Evolutionary conservation across 1,139 yeast genomes (phyloP).

Genomic region (Candida gigantensis): DNA sequence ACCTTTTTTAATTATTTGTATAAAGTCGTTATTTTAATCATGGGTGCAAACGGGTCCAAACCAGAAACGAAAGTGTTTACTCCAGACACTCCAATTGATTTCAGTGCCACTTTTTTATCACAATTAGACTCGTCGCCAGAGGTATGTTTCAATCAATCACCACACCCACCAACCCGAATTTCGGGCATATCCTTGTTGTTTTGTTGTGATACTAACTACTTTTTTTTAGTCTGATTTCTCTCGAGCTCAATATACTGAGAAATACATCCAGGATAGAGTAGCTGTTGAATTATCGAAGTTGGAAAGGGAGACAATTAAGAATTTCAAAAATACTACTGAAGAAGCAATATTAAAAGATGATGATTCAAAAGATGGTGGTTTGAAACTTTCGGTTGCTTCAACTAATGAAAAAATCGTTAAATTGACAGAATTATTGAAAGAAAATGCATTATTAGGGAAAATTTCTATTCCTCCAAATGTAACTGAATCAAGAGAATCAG

Average conservation of each 20-base stretch:
- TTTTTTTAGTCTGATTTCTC: constrained; percentile 63
- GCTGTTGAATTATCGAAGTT: constrained; percentile 62
- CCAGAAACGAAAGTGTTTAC: constrained; percentile 67
- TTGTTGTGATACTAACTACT: constrained; percentile 22
- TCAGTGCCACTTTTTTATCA: constrained; percentile 65
- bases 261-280: constrained; percentile 76
- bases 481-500: constrained; percentile 51
- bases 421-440: constrained; percentile 48
- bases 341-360: constrained; percentile 39
- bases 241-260: constrained; percentile 77
- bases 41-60: constrained; percentile 61
- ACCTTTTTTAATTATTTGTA: no score
- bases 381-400: constrained; percentile 27
- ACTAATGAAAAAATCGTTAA: constrained; percentile 42
- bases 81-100: constrained; percentile 75
- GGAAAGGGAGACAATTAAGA: constrained; percentile 57
- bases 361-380: constrained; percentile 8
- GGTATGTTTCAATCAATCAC: constrained; percentile 39
- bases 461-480: constrained; percentile 34
- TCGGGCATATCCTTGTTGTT: no score
- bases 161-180: neutral
- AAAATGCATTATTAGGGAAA: constrained; percentile 48
- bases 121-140: constrained; percentile 75
- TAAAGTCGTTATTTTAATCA: no score
- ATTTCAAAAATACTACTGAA: constrained; percentile 55